Evolutionary conservation across 2,329 filamentous ascomycete genomes (phyloP).

Genomic region (Neopestalotiopsis sp.): DNA sequence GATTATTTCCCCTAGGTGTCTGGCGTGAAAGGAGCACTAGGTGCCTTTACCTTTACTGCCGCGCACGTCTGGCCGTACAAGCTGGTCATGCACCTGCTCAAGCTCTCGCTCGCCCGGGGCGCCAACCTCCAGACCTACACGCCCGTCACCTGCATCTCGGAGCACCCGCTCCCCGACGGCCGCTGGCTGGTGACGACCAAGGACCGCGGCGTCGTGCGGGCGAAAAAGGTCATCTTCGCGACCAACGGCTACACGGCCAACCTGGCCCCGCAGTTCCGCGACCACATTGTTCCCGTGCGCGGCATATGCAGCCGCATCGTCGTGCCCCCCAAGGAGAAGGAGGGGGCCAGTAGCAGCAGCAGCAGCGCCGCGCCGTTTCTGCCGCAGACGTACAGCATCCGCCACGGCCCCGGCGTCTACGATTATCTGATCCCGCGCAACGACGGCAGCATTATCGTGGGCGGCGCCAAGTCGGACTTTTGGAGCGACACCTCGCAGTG

Average conservation of each 20-base stretch:
- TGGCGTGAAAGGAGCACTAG: conserved; percentile 40
- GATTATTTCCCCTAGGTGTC: conserved; percentile 30
- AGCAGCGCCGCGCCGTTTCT: conserved; percentile 13
- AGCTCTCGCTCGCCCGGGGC: conserved; percentile 6
- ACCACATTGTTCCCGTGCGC: conserved; percentile 18
- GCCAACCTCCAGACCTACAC: conserved; percentile 21
- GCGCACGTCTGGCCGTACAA: conserved; percentile 27
- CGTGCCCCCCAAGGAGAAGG: not conserved
- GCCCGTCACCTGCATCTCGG: conserved; percentile 8
- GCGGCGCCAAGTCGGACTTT: conserved; percentile 45
- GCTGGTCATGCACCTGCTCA: conserved; percentile 14
- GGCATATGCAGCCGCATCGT: conserved; percentile 25
- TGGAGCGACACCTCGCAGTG: conserved; percentile 40
- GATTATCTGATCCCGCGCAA: conserved; percentile 46
- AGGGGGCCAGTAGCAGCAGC: no score
- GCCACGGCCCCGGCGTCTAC: conserved; percentile 26
- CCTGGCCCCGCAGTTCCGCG: conserved; percentile 16
- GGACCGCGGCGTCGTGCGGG: conserved; percentile 8
- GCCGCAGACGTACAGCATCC: conserved; percentile 26
- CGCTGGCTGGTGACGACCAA: conserved; percentile 4
- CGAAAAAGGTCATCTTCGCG: conserved; percentile 13
- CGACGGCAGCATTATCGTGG: conserved; percentile 49
- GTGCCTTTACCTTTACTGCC: conserved; percentile 37
- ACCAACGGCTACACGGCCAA: conserved; percentile 21
- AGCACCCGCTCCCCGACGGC: not conserved